Conservation (phyloP, 2,329 filamentous ascomycete genomes). For the Hypoxylon sp. region DNA sequence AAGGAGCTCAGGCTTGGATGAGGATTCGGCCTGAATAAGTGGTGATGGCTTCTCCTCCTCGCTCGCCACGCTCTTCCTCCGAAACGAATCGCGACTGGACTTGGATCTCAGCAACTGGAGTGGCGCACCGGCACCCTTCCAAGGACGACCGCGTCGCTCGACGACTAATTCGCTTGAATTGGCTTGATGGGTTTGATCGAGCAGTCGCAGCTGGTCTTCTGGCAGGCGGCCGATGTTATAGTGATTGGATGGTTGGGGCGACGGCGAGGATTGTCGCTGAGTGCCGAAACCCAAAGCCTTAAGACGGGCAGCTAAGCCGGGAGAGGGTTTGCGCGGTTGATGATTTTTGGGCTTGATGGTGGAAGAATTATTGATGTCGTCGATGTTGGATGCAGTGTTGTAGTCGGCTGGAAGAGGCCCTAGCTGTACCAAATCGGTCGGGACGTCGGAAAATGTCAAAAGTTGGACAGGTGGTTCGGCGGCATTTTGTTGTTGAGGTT, state of each 20-base stretch:
- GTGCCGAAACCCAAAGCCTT: conserved; percentile 74
- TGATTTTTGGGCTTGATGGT: conserved; percentile 50
- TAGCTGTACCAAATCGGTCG: conserved; percentile 59
- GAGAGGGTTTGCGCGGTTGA: conserved; percentile 71
- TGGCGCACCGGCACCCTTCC: conserved; percentile 75
- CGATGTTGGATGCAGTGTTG: conserved; percentile 40
- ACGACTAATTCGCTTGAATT: conserved; percentile 66
- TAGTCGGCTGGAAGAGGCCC: conserved; percentile 48
- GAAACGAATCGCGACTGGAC: conserved; percentile 53
- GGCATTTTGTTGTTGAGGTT: conserved; percentile 50
- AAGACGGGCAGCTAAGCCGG: conserved; percentile 74
- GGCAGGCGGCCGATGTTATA: conserved; percentile 76
- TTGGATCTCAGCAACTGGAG: conserved; percentile 57
- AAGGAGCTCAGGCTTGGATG: conserved; percentile 57
- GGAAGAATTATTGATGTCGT: conserved; percentile 46
- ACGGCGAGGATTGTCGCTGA: conserved; percentile 57
- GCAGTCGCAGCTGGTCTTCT: conserved; percentile 77
- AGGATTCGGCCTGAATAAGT: conserved; percentile 32
- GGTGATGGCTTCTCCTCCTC: conserved; percentile 42
- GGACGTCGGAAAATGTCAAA: conserved; percentile 61
- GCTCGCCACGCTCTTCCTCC: conserved; percentile 40
- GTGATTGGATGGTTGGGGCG: conserved; percentile 52
- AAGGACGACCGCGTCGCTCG: conserved; percentile 77
- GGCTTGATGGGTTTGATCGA: conserved; percentile 77
- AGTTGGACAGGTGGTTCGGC: conserved; percentile 49